These are phyloP conservation scores for Neocallimastix lanati DNA, from an alignment of 192 early-diverging fungal genomes.

Conservation along the genomic window DNA sequence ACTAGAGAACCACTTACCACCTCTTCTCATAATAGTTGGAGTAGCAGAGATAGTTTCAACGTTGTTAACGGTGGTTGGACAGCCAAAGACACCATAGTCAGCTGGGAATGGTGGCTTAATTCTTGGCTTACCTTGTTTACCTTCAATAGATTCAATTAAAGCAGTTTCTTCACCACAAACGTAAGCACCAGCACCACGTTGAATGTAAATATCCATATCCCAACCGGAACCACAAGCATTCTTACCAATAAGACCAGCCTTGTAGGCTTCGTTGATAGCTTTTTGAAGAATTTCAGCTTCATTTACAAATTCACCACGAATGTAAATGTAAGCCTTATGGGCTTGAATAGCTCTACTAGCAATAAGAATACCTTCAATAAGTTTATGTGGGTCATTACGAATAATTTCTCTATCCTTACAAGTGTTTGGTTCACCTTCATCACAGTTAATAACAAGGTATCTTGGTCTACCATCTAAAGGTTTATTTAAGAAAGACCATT, in stretches of 20 bases:
- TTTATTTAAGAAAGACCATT: constrained; percentile 99
- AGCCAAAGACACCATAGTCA: constrained; percentile 93
- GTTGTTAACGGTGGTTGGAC: constrained; percentile 98
- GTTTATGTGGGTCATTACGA: constrained; percentile 84
- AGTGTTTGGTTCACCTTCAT: constrained; percentile 96
- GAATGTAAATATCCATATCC: constrained; percentile 94
- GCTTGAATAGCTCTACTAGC: constrained; percentile 95
- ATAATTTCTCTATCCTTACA: constrained; percentile 97
- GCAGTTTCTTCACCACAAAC: constrained; percentile 93
- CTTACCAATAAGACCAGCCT: constrained; percentile 89
- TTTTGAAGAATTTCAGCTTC: constrained; percentile 81
- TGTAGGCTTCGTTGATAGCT: constrained; percentile 95
- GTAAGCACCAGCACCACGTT: constrained; percentile 93
- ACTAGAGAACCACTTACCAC: constrained; percentile 81
- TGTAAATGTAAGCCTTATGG: constrained; percentile 94
- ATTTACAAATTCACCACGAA: constrained; percentile 91
- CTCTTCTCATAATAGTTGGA: constrained; percentile 79
- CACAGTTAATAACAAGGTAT: constrained; percentile 93
- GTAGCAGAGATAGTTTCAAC: constrained; percentile 96
- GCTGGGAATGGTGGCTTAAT: constrained; percentile 98
- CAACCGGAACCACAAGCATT: constrained; percentile 91
- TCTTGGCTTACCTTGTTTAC: constrained; percentile 98
- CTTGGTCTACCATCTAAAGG: constrained; percentile 53
- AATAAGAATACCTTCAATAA: constrained; percentile 88
- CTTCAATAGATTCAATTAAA: constrained; percentile 52